Evolutionary conservation across 148 eudicot species (phyloP), one percentile per base, ranked within the genome.

Genomic region (Gaultheria prostrata): DNA sequence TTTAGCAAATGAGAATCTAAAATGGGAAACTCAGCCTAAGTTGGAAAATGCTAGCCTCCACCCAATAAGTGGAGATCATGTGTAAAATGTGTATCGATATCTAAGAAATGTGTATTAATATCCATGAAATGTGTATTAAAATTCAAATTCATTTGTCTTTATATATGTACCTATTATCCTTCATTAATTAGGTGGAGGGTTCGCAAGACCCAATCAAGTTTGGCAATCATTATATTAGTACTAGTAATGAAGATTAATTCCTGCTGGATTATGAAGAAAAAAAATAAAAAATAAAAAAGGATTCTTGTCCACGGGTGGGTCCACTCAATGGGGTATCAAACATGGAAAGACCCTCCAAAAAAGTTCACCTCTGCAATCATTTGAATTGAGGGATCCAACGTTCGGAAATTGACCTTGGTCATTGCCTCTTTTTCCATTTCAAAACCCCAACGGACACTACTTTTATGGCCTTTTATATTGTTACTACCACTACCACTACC

Each of bases 361-460:
- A 65, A 67, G 21, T 9, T 80, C 65, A 15, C 15, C 59, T 12
- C 59, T 48, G 83, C 83, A 81, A 67, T 81, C 76, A 81, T 65
- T 81, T 69, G 6, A 69, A 81, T 30, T 57, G 56, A 5, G 43
- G 83, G 76, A 81, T 81, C 83, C 83, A 81, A 81, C 83, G 83
- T 81, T 81, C 83, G 43, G 8, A 61, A 51, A 59, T n/a, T 11
- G 54, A 61, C 33, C 59, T 46, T 67, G 59, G 46, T 28, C 76
- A 48, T 81, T 46, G 76, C 59, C 57, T 81, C 76, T 81, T 81
- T 3, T 81, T 69, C 83, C 83, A 28, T 81, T 81, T 81, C 83
- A 81, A 81, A 81, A 51, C 56, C 32, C 83, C 11, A 67, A 80
- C 75, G 82, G 10, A 11, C 33, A 26, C 17, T 26, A n/a, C 33